These are phyloP conservation scores for Aspergillus coremiiformis DNA, from an alignment of 495 filamentous ascomycete genomes.

Conservation along the genomic window DNA sequence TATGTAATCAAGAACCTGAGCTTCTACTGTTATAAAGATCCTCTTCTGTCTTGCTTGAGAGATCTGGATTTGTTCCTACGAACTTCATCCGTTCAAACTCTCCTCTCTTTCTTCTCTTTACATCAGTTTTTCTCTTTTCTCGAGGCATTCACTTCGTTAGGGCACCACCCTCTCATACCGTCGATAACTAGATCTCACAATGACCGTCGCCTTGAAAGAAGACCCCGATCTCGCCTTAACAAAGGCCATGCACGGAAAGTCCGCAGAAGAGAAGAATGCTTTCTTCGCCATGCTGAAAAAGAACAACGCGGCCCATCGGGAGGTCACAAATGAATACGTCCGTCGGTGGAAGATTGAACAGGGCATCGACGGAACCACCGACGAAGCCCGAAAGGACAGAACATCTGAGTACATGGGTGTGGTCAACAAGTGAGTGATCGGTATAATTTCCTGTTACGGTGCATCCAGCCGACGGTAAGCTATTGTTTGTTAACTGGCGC, in stretches of 20 bases:
- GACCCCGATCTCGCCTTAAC: not conserved
- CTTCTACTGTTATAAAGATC: not conserved
- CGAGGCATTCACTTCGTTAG: not conserved
- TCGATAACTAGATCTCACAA: not conserved
- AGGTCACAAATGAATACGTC: slow-evolving; percentile 1
- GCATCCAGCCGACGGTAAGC: not conserved
- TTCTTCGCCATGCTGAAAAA: slow-evolving; percentile 4
- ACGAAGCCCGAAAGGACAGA: slow-evolving; percentile 1
- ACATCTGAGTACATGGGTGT: slow-evolving; percentile 3
- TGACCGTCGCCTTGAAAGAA: not conserved
- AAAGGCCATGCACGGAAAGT: slow-evolving; percentile 2
- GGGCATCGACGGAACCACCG: not conserved
- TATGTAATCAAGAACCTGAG: not conserved
- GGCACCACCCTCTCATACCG: not conserved
- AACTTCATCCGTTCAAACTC: not conserved
- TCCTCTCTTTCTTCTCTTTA: not conserved
- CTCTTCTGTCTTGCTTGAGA: not conserved
- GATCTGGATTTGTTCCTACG: not conserved
- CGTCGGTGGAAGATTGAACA: slow-evolving; percentile 1
- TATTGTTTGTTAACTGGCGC: not conserved
- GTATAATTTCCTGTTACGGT: not conserved
- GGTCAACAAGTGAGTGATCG: slow-evolving; percentile 1
- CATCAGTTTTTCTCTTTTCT: not conserved
- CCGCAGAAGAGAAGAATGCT: slow-evolving; percentile 1
- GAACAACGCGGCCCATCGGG: slow-evolving; percentile 1